Evolutionary conservation across 805 yeast species (phyloP).

Genomic region (Barnettozyma sucrosica): DNA sequence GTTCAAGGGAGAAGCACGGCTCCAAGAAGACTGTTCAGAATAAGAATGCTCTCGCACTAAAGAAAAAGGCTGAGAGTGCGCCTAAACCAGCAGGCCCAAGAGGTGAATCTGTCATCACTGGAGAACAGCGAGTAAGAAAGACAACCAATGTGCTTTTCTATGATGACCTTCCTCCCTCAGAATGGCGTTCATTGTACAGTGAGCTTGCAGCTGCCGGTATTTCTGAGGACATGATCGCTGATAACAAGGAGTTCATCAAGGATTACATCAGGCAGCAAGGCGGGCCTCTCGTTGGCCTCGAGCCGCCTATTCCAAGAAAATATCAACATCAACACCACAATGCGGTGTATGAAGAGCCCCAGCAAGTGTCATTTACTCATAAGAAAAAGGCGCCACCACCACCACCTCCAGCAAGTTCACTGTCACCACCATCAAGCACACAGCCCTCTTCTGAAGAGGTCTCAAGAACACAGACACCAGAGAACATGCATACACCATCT

Average conservation of each 20-base stretch:
- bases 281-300: slow-evolving; percentile 75
- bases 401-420: slow-evolving; percentile 30
- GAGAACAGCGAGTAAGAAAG: slow-evolving; percentile 48
- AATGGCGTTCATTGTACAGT: slow-evolving; percentile 71
- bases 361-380: slow-evolving; percentile 23
- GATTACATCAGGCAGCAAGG: slow-evolving; percentile 70
- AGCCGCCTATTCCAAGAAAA: slow-evolving; percentile 76
- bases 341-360: not conserved
- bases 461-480: not conserved
- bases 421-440: not conserved
- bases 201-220: slow-evolving; percentile 77
- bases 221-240: slow-evolving; percentile 83
- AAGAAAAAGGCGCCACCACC: slow-evolving; percentile 41
- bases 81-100: slow-evolving; percentile 27
- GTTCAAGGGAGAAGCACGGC: slow-evolving; percentile 72
- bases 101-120: slow-evolving; percentile 31
- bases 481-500: slow-evolving; percentile 2
- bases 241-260: slow-evolving; percentile 75
- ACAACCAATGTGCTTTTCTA: slow-evolving; percentile 60
- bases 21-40: slow-evolving; percentile 81
- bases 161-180: slow-evolving; percentile 76
- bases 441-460: not conserved
- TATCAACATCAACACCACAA: slow-evolving; percentile 29
- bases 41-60: slow-evolving; percentile 81
- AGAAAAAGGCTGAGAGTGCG: slow-evolving; percentile 37